phyloP scores from a whole-genome alignment of 257 asterid species.

The Pogostemon cablin region DNA sequence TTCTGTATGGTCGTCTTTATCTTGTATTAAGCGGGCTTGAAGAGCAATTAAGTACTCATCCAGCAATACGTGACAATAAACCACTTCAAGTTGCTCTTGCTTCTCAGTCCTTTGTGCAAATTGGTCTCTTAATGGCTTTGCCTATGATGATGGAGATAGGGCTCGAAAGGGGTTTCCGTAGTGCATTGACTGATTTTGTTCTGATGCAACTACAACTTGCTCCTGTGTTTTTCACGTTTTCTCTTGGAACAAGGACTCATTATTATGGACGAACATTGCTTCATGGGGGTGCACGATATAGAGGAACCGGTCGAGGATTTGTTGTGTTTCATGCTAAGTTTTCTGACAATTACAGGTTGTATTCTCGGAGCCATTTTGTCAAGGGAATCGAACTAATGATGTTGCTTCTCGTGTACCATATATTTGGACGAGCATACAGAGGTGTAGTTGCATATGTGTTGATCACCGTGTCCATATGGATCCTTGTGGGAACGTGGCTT shows the following conservation, averaged over 20 bases:
- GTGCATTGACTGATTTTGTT: conserved; percentile 82
- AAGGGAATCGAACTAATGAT: conserved; percentile 91
- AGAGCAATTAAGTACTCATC: conserved; percentile 62
- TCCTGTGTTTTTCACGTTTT: conserved; percentile 86
- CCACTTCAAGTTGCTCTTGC: conserved; percentile 99
- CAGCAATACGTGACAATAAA: conserved; percentile 81
- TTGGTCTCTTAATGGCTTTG: conserved; percentile 89
- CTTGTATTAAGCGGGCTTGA: conserved; percentile 95
- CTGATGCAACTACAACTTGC: conserved; percentile 95
- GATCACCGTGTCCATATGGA: conserved; percentile 86
- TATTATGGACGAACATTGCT: conserved; percentile 88
- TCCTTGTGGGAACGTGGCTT: conserved; percentile 92
- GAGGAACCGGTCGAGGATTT: conserved; percentile 95
- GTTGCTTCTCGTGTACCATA: conserved; percentile 84
- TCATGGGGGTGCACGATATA: conserved; percentile 92
- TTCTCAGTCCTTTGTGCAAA: conserved; percentile 91
- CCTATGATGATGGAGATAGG: conserved; percentile 99
- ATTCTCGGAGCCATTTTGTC: conserved; percentile 88
- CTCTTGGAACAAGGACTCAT: conserved; percentile 92
- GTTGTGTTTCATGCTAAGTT: conserved; percentile 94
- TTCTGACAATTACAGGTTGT: conserved; percentile 82
- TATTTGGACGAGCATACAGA: conserved; percentile 69
- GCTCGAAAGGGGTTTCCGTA: conserved; percentile 87
- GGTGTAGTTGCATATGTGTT: conserved; percentile 69
- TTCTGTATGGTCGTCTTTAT: conserved; percentile 92